Base-by-base conservation (phyloP, 495 filamentous ascomycete species). In the Daldinia decipiens region DNA sequence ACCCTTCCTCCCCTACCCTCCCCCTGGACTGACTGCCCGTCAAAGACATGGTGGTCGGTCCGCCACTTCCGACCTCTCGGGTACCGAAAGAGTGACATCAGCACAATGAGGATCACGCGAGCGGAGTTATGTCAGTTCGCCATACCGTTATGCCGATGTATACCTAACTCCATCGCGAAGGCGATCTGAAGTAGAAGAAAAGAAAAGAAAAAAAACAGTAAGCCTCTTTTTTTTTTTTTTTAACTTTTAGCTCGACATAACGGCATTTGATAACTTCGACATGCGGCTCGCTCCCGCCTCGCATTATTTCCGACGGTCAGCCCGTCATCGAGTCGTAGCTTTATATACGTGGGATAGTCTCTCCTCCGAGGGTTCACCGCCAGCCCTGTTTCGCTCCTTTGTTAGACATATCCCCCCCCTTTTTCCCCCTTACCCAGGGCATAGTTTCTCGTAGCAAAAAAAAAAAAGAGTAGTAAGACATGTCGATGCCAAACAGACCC, bases 401-500 rank as follows among this genome's bases (percentile, higher is more conserved):
- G 12, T 31, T 53, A 29, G 13, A 29, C 24, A 53, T 2, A 53
- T 53, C 3, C n/a, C 40, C 40, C 50, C 26, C 43, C n/a, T 24
- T 24, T 24, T 24, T 26, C 26, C n/a, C n/a, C n/a, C 43, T 21
- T 53, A 34, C 31, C 11, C 24, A n/a, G 29, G 17, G 31, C 19
- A 12, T 47, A 47, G 11, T 21, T 24, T 47, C 34, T 36, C 12
- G 34, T 47, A 36, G 27, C 15, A 50, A 19, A 32, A 26, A 26
- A 26, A 26, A 26, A 26, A 26, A 26, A 27, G 4, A 26, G 51
- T 12, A 56, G 43, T 15, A 53, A 56, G 26, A 54, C 8, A 75
- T 75, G 72, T 29, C 63, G 19, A 8, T 45, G 57, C 17, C 59
- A 27, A 27, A 62, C 40, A 39, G 31, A 43, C 61, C 38, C 4